Percentiles rank a stretch among this genome's conserved stretches.
Evolutionary conservation across 768 basidiomycete genomes (phyloP).

Genomic region (Kwoniella europaea): DNA sequence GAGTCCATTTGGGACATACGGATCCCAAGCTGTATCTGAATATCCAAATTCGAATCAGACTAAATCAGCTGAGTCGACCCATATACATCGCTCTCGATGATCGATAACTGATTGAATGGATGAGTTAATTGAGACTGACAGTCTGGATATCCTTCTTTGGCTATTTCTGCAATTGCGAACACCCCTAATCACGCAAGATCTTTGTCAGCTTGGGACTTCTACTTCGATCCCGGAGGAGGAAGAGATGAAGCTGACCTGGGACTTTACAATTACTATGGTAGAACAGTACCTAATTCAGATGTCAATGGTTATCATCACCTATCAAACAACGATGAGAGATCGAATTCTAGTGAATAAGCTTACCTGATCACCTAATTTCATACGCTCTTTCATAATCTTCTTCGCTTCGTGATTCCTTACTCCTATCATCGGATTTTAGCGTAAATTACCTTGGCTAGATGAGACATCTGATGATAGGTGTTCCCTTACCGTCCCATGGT

Average conservation of each 20-base stretch:
- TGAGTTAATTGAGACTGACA: conserved; percentile 63
- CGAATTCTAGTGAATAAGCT: not conserved
- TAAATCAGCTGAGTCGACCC: not conserved
- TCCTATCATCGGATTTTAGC: conserved; percentile 28
- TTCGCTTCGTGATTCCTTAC: conserved; percentile 56
- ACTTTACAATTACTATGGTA: conserved; percentile 56
- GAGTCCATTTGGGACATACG: conserved; percentile 63
- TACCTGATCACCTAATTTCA: conserved; percentile 56
- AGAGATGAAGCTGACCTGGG: conserved; percentile 32
- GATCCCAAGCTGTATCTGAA: conserved; percentile 87
- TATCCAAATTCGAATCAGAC: not conserved
- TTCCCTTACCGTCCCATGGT: conserved; percentile 53
- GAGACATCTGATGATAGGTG: too few species aligned
- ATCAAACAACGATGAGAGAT: not conserved
- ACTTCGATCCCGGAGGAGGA: too few species aligned
- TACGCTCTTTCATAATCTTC: conserved; percentile 56
- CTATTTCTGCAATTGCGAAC: conserved; percentile 64
- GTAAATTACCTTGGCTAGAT: not conserved
- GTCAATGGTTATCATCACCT: not conserved
- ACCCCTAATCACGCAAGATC: conserved; percentile 29
- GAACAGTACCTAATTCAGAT: conserved; percentile 48
- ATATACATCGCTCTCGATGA: too few species aligned
- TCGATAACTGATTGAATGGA: too few species aligned
- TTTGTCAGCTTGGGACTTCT: too few species aligned
- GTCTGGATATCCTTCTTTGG: conserved; percentile 86